Conservation (phyloP, 2,329 filamentous ascomycete genomes). For the Fusarium agapanthi region DNA sequence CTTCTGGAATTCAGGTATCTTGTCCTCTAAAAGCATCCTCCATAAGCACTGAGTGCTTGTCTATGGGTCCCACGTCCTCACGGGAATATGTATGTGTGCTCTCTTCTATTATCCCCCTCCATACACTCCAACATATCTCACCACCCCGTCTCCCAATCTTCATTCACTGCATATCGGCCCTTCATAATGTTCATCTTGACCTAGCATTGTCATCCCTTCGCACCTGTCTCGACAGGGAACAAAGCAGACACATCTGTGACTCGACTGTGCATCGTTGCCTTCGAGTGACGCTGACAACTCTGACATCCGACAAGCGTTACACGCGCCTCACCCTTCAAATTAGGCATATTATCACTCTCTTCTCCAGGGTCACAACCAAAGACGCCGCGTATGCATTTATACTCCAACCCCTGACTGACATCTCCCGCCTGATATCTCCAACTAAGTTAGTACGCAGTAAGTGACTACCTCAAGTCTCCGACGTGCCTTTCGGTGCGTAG, state of each 20-base stretch:
- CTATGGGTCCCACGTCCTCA: background rate
- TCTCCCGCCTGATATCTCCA: background rate
- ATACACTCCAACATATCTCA: background rate
- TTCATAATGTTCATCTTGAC: background rate
- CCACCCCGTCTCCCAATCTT: background rate
- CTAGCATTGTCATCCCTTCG: background rate
- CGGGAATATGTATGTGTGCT: background rate
- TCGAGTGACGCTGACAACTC: background rate
- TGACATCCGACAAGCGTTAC: background rate
- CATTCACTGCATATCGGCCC: background rate
- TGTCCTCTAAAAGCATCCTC: background rate
- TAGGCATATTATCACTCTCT: background rate
- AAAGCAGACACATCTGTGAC: no score
- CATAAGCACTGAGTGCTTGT: background rate
- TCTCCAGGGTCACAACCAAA: no score
- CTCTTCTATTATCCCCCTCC: background rate
- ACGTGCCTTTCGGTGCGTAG: background rate
- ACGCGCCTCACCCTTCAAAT: background rate
- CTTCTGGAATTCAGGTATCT: background rate
- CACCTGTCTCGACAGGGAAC: background rate
- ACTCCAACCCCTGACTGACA: background rate
- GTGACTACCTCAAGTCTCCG: background rate
- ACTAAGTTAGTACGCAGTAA: background rate
- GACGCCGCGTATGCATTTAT: background rate
- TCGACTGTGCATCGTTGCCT: background rate